Evolutionary conservation across 306 rosid genomes (phyloP).

Genomic region (Abrus pulchellus): DNA sequence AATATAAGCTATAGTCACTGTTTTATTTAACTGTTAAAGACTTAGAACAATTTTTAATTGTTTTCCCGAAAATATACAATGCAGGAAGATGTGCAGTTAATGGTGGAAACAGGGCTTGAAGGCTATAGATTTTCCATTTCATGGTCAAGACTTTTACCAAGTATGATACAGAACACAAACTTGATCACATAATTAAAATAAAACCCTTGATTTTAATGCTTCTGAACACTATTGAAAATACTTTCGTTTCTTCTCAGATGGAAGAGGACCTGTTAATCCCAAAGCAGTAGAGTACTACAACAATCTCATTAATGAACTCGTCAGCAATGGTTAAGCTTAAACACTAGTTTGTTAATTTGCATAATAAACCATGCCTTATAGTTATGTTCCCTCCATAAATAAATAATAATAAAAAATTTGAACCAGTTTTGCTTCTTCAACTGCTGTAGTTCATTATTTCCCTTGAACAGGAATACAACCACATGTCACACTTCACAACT

Average conservation of each 20-base stretch:
- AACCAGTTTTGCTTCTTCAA: not conserved
- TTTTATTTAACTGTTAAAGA: not conserved
- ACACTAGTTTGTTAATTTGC: conserved; percentile 14
- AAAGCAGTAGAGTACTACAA: conserved; percentile 80
- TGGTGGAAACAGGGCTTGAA: conserved; percentile 79
- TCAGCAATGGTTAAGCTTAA: conserved; percentile 57
- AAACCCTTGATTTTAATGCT: not conserved
- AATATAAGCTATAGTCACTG: not conserved
- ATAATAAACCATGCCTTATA: conserved; percentile 15
- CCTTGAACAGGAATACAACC: conserved; percentile 73
- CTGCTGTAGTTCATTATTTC: not conserved
- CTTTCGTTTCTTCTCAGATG: conserved; percentile 52
- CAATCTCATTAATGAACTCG: conserved; percentile 75
- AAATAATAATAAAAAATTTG: not conserved
- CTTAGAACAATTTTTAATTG: not conserved
- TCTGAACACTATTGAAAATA: not conserved
- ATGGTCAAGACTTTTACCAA: conserved; percentile 88
- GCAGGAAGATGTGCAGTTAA: conserved; percentile 85
- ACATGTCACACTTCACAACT: conserved; percentile 69
- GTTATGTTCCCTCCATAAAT: not conserved
- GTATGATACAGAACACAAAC: conserved; percentile 43
- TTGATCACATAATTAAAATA: not conserved
- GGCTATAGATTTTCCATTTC: conserved; percentile 90
- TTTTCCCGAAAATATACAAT: conserved; percentile 7
- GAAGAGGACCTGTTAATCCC: conserved; percentile 79